Evolutionary conservation across 2,329 filamentous ascomycete species (phyloP).

Genomic region (Xylariaceae sp.): DNA sequence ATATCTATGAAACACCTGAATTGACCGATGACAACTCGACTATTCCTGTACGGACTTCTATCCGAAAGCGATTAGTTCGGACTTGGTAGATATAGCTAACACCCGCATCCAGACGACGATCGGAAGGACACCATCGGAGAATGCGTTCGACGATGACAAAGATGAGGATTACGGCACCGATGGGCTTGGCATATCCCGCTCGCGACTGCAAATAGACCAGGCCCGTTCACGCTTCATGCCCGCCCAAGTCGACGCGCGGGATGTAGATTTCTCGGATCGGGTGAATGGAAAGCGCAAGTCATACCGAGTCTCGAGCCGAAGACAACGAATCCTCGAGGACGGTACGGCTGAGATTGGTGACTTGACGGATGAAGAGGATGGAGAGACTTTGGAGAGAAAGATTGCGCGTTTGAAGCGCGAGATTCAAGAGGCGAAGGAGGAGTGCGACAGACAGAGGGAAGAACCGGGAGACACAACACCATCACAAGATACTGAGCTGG

Average conservation of each 20-base stretch:
- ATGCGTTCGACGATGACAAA: slow-evolving; percentile 46
- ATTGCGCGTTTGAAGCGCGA: slow-evolving; percentile 79
- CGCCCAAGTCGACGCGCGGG: slow-evolving; percentile 66
- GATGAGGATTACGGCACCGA: slow-evolving; percentile 51
- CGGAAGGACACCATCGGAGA: slow-evolving; percentile 52
- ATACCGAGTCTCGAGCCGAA: slow-evolving; percentile 69
- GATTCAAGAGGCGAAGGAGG: slow-evolving; percentile 41
- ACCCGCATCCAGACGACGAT: slow-evolving; percentile 44
- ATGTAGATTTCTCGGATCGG: slow-evolving; percentile 85
- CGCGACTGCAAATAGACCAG: slow-evolving; percentile 68
- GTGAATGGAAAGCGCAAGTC: slow-evolving; percentile 76
- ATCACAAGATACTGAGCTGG: slow-evolving; percentile 51
- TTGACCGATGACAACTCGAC: slow-evolving; percentile 87
- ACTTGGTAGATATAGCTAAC: background rate
- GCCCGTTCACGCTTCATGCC: slow-evolving; percentile 77
- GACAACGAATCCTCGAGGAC: slow-evolving; percentile 56
- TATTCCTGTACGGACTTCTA: slow-evolving; percentile 55
- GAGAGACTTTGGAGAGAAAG: slow-evolving; percentile 70
- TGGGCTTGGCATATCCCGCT: slow-evolving; percentile 63
- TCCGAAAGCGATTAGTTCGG: background rate
- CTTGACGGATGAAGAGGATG: slow-evolving; percentile 62
- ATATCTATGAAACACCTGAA: slow-evolving; percentile 95
- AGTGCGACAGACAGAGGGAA: slow-evolving; percentile 51
- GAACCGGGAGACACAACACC: slow-evolving; percentile 38
- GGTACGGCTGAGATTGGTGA: slow-evolving; percentile 66